phyloP scores from a whole-genome alignment of 2,329 filamentous ascomycete species.

The Paramyrothecium roridum region DNA sequence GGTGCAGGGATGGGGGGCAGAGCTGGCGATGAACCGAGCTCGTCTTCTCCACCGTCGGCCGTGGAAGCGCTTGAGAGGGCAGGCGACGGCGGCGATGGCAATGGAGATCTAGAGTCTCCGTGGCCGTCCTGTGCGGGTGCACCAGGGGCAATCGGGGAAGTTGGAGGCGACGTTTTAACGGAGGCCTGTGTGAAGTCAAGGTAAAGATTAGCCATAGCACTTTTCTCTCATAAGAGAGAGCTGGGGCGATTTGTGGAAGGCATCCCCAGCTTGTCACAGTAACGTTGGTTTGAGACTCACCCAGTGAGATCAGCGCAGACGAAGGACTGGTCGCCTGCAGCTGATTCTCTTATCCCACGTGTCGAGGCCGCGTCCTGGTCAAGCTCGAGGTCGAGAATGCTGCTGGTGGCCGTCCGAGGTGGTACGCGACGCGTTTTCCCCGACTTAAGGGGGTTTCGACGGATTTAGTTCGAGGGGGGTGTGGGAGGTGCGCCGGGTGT shows the following conservation, averaged over 20 bases:
- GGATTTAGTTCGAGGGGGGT: background rate
- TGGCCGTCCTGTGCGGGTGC: conserved; percentile 58
- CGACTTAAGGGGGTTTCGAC: conserved; percentile 18
- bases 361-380: conserved; percentile 19
- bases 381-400: conserved; percentile 15
- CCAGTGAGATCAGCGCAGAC: conserved; percentile 62
- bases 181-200: conserved; percentile 23
- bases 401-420: conserved; percentile 11
- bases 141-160: conserved; percentile 50
- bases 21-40: conserved; percentile 51
- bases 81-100: conserved; percentile 47
- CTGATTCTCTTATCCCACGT: conserved; percentile 46
- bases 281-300: conserved; percentile 31
- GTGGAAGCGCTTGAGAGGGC: conserved; percentile 62
- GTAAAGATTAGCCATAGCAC: background rate
- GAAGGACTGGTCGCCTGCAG: conserved; percentile 54
- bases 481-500: conserved; percentile 1
- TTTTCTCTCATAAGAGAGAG: conserved; percentile 5
- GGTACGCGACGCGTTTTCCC: conserved; percentile 29
- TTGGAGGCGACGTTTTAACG: conserved; percentile 56
- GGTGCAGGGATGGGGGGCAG: conserved; percentile 58
- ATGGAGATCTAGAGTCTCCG: conserved; percentile 31
- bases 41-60: conserved; percentile 52
- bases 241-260: too few relatives aligned
- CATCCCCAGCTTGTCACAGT: too few relatives aligned